Evolutionary conservation across 2,329 filamentous ascomycete genomes (phyloP), one percentile per base, ranked within the genome.

Genomic region (Penicillium sp.): DNA sequence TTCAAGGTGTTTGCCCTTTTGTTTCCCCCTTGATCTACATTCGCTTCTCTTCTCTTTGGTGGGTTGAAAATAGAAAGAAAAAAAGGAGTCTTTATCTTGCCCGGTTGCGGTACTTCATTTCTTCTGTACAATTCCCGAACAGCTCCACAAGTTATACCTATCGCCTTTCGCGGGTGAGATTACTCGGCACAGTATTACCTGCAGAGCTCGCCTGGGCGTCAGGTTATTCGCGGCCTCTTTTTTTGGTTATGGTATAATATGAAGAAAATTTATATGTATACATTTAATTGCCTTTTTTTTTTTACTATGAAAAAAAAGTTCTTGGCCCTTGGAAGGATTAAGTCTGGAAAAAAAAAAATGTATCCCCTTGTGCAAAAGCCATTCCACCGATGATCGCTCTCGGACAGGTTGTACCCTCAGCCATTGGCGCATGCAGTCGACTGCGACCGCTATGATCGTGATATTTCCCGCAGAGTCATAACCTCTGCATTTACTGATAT

Each of bases 351-450:
- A 9, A 36, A 28, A 45, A 46, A 28, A 9, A 6, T 41, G 37
- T 47, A 42, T 5, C 52, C 53, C 49, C 53, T 36, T 58, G 49
- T 46, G 52, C 35, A 28, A 58, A 46, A 44, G 22, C 48, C 28
- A 55, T 60, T 25, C 46, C 41, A 55, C 49, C 58, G 55, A 59
- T 61, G 56, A 61, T 62, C 60, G 31, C 38, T 47, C 12, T 28
- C 28, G 42, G 52, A 45, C 42, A 42, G 48, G 48, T 64, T 63
- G 57, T 37, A 59, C 54, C 54, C 46, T 60, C 28, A 51, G 58
- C 58, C 56, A 61, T 63, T 62, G 58, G 60, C 51, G 61, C 53
- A 59, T 65, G 58, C 61, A 62, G 61, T 57, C 55, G 52, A 59
- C 56, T 54, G 56, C 55, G 50, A 58, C 60, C 55, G 50, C 53